Conservation (phyloP, 75 land plant genomes). For the Pinus albicaulis region DNA sequence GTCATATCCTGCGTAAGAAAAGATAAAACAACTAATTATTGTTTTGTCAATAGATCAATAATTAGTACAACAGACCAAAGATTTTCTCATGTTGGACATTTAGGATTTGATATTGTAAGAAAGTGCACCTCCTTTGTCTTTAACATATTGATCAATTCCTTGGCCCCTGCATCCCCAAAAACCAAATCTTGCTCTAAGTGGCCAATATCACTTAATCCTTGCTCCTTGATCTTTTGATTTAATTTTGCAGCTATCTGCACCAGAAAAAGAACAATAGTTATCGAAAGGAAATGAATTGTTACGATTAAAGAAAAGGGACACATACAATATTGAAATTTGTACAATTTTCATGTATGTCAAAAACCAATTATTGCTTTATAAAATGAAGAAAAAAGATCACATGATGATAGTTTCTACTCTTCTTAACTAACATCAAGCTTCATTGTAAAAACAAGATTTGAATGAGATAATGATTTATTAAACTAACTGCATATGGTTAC, state of each 20-base stretch:
- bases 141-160: conserved; percentile 81
- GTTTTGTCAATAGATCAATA: neutral
- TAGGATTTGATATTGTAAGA: neutral
- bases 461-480: no score
- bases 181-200: conserved; percentile 93
- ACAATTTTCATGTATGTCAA: neutral
- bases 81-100: neutral
- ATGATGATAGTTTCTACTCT: no score
- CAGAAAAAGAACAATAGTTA: neutral
- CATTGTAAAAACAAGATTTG: no score
- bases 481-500: no score
- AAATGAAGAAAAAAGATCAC: neutral
- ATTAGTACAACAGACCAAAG: neutral
- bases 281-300: conserved; percentile 7
- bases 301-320: neutral
- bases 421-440: no score
- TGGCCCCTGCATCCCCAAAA: conserved; percentile 97
- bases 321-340: neutral
- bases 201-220: conserved; percentile 69
- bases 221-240: conserved; percentile 67
- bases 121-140: conserved; percentile 66
- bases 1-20: conserved; percentile 44
- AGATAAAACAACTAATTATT: neutral
- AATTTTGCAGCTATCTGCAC: conserved; percentile 89
- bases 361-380: neutral